Evolutionary conservation across 352 stramenopile species (phyloP), one percentile per base, ranked within the genome.

Genomic region (Globisporangium cylindrosporum): DNA sequence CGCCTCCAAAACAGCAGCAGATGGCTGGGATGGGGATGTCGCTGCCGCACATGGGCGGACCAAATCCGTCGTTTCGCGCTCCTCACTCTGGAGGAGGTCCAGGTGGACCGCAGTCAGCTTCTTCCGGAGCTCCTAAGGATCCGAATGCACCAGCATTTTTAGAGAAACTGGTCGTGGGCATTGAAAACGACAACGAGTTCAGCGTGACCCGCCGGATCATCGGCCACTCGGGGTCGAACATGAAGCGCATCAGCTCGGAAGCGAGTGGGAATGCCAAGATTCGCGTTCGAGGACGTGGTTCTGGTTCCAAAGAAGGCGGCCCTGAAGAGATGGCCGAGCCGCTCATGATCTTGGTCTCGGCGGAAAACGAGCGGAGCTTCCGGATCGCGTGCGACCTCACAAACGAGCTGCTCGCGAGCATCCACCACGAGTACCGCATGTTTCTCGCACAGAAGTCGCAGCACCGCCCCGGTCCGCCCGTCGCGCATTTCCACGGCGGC

Each of bases 101-200:
- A 1, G 63, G 68, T 25, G 64, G 56, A 4, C 22, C 60, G n/a
- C 22, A 32, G 20, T 14, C 56, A 22, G 22, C 20, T n/a, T 62
- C 56, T 62, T 62, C 57, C 9, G 58, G 54, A 24, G 53, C 27
- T 3, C 49, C 46, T 24, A 71, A 62, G 24, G 68, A 68, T 56
- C 59, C 69, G 8, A 77, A 72, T 51, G 73, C 73, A 2, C 63
- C 70, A 14, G 71, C 70, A 0, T 84, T 92, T 34, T 32, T 90
- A 29, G 81, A 96, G 59, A 94, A 93, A 49, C 72, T 96, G 61
- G 60, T 89, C 7, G 87, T 96, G 20, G 89, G 87, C 0, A 95
- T 96, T n/a, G 89, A 96, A 43, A 87, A 90, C 15, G 89, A 96
- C 56, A 89, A 70, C 60, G 89, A 95, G 32, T 96, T 96, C 72